Evolutionary conservation across 768 basidiomycete genomes (phyloP), one percentile per base, ranked within the genome.

Genomic region (Suillus subalutaceus): DNA sequence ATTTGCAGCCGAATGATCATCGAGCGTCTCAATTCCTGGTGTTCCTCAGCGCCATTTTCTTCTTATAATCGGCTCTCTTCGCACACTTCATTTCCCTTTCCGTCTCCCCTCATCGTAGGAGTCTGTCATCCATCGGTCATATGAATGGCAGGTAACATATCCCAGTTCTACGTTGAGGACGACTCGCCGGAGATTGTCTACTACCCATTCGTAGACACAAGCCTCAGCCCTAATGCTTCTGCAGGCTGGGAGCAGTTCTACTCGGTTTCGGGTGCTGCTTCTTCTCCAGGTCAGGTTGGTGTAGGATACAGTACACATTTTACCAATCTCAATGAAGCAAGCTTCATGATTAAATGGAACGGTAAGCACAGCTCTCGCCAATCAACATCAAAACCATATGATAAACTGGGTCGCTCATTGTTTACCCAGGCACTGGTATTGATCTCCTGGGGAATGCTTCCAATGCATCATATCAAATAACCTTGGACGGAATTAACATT

Each of bases 221-320:
- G 86, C 65, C 79, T 84, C 48, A 74, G 82, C 60, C 76, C 85
- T 1, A 80, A 87, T 70, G 70, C 86, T 50, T 71, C 75, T 23
- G 81, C 79, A 35, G 90, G 90, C 72, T 94, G 92, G 92, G 87
- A 87, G 72, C 85, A 90, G 20, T 85, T 82, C 77, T 91, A 84
- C 75, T 75, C 79, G 3, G 59, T 52, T 50, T 84, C 87, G 15
- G 88, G 86, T 9, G 88, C 84, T 63, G 79, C 82, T 0, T 68
- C 73, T 18, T 64, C 67, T 20, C 72, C 77, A 18, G 86, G 85
- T 18, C 74, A 81, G 62, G 75, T 78, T 50, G 89, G 87, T 16
- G 79, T 77, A 48, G 90, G 90, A 13, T 81, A 80, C 7, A 89
- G 85, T 67, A 80, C 78, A 35, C 91, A 93, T 71, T 79, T 86